phyloP scores from a whole-genome alignment of 2,329 filamentous ascomycete genomes.

The Ceratocystis albifundus region DNA sequence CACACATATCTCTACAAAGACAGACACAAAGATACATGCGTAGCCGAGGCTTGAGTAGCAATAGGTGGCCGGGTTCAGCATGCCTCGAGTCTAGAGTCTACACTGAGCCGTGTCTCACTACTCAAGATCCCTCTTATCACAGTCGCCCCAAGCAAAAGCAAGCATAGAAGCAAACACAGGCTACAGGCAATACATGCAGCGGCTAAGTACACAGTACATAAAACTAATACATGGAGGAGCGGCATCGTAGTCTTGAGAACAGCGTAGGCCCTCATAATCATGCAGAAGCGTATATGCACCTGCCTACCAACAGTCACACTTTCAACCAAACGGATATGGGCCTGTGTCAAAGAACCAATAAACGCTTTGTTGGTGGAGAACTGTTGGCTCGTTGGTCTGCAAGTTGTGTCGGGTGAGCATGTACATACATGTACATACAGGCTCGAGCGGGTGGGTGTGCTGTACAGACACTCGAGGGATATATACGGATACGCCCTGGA shows the following conservation, averaged over 20 bases:
- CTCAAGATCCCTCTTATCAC: too few relatives aligned
- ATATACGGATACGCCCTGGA: not conserved
- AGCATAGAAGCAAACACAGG: too few relatives aligned
- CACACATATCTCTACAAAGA: not conserved
- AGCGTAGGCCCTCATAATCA: not conserved
- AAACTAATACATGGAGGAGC: too few relatives aligned
- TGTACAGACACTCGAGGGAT: not conserved
- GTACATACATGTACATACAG: not conserved
- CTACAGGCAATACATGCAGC: too few relatives aligned
- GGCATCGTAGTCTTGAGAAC: too few relatives aligned
- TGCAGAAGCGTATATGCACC: constrained; percentile 1
- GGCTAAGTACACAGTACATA: too few relatives aligned
- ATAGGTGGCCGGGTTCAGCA: too few relatives aligned
- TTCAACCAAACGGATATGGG: not conserved
- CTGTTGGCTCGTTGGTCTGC: not conserved
- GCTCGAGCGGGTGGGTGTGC: not conserved
- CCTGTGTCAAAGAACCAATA: not conserved
- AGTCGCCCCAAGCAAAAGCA: too few relatives aligned
- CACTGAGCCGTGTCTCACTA: too few relatives aligned
- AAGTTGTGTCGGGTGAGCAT: not conserved
- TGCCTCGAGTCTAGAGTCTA: too few relatives aligned
- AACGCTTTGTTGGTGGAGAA: not conserved
- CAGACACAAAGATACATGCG: not conserved
- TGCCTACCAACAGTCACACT: not conserved
- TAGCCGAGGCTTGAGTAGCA: not conserved